Conservation (phyloP, 352 stramenopile species). For the Phytophthora fragariaefolia region DNA sequence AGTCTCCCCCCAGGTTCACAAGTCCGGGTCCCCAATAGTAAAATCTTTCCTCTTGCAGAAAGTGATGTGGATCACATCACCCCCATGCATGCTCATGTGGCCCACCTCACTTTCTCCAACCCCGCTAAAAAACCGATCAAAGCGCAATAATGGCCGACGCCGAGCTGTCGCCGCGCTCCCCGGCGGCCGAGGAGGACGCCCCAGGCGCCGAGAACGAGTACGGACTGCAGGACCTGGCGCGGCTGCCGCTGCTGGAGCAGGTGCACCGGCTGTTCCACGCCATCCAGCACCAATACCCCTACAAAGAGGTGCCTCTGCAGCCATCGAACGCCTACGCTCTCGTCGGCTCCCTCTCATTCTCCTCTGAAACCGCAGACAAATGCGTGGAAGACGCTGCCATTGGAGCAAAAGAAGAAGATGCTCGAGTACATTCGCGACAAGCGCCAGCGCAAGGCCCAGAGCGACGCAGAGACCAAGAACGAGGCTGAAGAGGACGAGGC, state of each 20-base stretch:
- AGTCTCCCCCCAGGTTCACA: too few relatives aligned
- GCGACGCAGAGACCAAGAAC: slow-evolving; percentile 2
- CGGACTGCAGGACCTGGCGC: slow-evolving; percentile 66
- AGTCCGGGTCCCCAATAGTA: too few relatives aligned
- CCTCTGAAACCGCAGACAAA: slow-evolving; percentile 49
- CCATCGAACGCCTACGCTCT: neutral
- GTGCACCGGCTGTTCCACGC: slow-evolving; percentile 87
- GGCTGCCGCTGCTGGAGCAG: slow-evolving; percentile 81
- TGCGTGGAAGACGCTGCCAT: slow-evolving; percentile 75
- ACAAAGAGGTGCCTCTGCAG: slow-evolving; percentile 62
- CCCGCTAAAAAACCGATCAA: neutral
- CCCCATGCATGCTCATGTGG: too few relatives aligned
- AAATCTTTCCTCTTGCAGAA: too few relatives aligned
- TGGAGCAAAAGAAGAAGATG: slow-evolving; percentile 85
- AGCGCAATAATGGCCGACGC: slow-evolving; percentile 22
- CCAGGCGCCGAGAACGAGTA: slow-evolving; percentile 59
- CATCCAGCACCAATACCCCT: slow-evolving; percentile 83
- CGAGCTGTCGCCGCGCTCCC: slow-evolving; percentile 11
- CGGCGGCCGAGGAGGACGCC: slow-evolving; percentile 1
- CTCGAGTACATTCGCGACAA: slow-evolving; percentile 84
- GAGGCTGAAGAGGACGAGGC: slow-evolving; percentile 8
- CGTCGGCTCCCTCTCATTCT: neutral
- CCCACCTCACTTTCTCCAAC: neutral
- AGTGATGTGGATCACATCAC: too few relatives aligned
- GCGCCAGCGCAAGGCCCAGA: slow-evolving; percentile 39